These are phyloP conservation scores for Actinomucor elegans DNA, from an alignment of 371 early-diverging fungal species.

Conservation along the genomic window DNA sequence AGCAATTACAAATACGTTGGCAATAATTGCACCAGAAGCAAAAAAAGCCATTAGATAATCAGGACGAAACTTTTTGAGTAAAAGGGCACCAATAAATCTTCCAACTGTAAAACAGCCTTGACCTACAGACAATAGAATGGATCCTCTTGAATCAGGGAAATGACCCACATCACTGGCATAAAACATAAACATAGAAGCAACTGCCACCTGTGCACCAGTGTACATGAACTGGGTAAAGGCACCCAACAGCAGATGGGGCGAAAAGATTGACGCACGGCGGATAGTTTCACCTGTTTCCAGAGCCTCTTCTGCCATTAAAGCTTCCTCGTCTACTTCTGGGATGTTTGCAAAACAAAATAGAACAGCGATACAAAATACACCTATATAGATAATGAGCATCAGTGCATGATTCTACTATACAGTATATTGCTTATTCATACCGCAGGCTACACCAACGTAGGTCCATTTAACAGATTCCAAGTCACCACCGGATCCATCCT, in stretches of 20 bases:
- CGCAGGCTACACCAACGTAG: slow-evolving; percentile 47
- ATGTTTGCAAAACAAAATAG: slow-evolving; percentile 43
- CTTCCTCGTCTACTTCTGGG: slow-evolving; percentile 49
- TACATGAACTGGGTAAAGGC: slow-evolving; percentile 43
- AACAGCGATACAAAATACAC: slow-evolving; percentile 36
- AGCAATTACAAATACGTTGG: slow-evolving; percentile 33
- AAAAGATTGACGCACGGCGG: slow-evolving; percentile 67
- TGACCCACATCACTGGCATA: slow-evolving; percentile 40
- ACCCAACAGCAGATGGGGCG: slow-evolving; percentile 44
- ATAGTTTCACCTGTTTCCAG: slow-evolving; percentile 83
- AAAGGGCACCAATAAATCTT: slow-evolving; percentile 37
- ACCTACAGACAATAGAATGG: slow-evolving; percentile 33
- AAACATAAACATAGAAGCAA: slow-evolving; percentile 47
- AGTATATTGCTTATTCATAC: too few relatives aligned
- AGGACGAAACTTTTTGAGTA: slow-evolving; percentile 32
- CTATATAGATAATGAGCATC: slow-evolving; percentile 9
- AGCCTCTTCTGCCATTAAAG: slow-evolving; percentile 86
- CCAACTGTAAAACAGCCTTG: slow-evolving; percentile 49
- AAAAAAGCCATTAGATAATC: slow-evolving; percentile 37
- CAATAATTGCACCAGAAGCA: slow-evolving; percentile 28
- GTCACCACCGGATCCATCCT: slow-evolving; percentile 15
- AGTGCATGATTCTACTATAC: neutral
- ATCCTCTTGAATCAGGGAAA: slow-evolving; percentile 24
- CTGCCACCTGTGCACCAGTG: slow-evolving; percentile 43
- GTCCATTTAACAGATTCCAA: slow-evolving; percentile 48